A percentile compares a stretch with the other conserved stretches of the same genome.
These are phyloP conservation scores for Botrytis sinoallii DNA, from an alignment of 2,329 filamentous ascomycete species.

Conservation along the genomic window DNA sequence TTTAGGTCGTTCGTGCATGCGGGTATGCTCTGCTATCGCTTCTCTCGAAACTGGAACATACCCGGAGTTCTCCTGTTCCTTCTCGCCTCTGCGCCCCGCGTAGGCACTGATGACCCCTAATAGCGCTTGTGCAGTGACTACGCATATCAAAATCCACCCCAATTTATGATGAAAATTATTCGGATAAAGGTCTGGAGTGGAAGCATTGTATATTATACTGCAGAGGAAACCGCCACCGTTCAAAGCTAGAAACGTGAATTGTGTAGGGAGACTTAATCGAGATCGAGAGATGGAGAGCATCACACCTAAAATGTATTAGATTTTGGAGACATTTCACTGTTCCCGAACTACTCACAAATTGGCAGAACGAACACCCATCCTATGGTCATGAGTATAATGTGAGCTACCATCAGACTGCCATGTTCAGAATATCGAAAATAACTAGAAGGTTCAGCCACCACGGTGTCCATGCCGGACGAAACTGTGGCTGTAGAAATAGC, in stretches of 20 bases:
- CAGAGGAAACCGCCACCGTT: slow-evolving; percentile 65
- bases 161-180: slow-evolving; percentile 86
- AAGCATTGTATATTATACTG: slow-evolving; percentile 70
- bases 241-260: slow-evolving; percentile 63
- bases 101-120: slow-evolving; percentile 43
- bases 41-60: slow-evolving; percentile 62
- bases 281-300: slow-evolving; percentile 84
- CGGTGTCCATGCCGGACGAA: background rate
- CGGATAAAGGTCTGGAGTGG: slow-evolving; percentile 81
- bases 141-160: slow-evolving; percentile 78
- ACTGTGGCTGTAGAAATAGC: background rate
- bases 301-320: slow-evolving; percentile 44
- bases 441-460: slow-evolving; percentile 36
- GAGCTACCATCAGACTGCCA: slow-evolving; percentile 46
- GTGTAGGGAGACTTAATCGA: slow-evolving; percentile 64
- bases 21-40: slow-evolving; percentile 52
- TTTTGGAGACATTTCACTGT: background rate
- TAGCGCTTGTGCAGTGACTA: slow-evolving; percentile 66
- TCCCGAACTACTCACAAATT: slow-evolving; percentile 50
- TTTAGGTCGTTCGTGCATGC: slow-evolving; percentile 41
- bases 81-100: slow-evolving; percentile 32
- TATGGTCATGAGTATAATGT: slow-evolving; percentile 65
- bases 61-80: slow-evolving; percentile 47
- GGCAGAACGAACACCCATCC: slow-evolving; percentile 70
- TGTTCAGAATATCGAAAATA: slow-evolving; percentile 44